Evolutionary conservation across 257 asterid genomes (phyloP), one percentile per base, ranked within the genome.

Genomic region (Mitragyna speciosa): DNA sequence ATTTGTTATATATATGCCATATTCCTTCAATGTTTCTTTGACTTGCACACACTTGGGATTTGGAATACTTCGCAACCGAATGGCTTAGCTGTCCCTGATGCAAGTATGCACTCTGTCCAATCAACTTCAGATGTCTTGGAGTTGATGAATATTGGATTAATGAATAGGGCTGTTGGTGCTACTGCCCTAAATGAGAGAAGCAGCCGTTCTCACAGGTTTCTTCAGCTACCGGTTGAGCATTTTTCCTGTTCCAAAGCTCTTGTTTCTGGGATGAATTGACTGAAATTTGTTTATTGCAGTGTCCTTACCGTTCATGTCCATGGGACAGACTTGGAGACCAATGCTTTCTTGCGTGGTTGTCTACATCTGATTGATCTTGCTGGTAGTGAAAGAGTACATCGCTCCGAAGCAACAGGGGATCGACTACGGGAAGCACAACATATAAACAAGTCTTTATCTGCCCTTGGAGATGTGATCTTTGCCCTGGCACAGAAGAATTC

Each of bases 321-420:
- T 45, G 99, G 99, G 82, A 74, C 82, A 82, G 99, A 95, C 82
- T 88, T 93, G 92, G 95, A 95, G 87, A 93, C 96, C 26, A 87
- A 91, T 79, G 89, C 85, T 76, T 82, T 88, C 79, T 85, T 92
- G 72, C 97, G 95, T 19, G 99, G 99, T 67, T 89, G 98, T 85
- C 91, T 95, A 78, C 99, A 95, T 89, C 87, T 95, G 89, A 97
- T 95, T 79, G 99, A 95, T 91, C 90, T 95, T 81, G 99, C 99
- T 79, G 99, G 99, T 28, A 93, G 99, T 88, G 99, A 95, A 87
- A 91, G 99, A 84, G 97, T 95, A 4, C 97, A 92, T 73, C 94
- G 98, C 49, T 93, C 99, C 76, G 97, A 93, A 86, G 96, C 94
- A 61, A 92, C 92, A 20, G 99, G 99, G 74, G 99, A 95, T 73